These are phyloP conservation scores for Polygonum aviculare DNA, from an alignment of 148 eudicot genomes.

Conservation along the genomic window DNA sequence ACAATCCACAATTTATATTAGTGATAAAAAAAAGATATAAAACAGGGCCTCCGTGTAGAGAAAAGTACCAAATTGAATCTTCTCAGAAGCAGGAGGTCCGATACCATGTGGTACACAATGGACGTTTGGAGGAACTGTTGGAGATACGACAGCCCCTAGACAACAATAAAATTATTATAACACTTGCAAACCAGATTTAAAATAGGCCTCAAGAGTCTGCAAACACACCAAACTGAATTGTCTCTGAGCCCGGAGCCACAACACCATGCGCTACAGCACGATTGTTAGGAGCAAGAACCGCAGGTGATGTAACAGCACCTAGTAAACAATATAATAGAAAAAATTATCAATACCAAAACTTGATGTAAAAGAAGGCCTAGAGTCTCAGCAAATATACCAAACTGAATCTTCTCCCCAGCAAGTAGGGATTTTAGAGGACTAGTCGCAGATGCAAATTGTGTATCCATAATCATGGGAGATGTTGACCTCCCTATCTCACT, in stretches of 20 bases:
- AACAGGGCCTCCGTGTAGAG: not conserved
- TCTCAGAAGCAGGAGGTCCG: slow-evolving; percentile 26
- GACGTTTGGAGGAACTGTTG: slow-evolving; percentile 1
- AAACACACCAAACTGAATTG: slow-evolving; percentile 8
- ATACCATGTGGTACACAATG: not conserved
- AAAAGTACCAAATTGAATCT: slow-evolving; percentile 82
- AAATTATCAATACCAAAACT: not conserved
- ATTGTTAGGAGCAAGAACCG: slow-evolving; percentile 54
- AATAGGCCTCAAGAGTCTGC: not conserved
- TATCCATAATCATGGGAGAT: slow-evolving; percentile 41
- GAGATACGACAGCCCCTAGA: slow-evolving; percentile 1
- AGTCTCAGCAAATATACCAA: slow-evolving; percentile 40
- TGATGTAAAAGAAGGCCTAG: not conserved
- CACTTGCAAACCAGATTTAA: not conserved
- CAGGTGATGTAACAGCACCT: slow-evolving; percentile 96
- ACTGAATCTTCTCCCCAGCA: slow-evolving; percentile 97
- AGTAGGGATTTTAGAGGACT: slow-evolving; percentile 84
- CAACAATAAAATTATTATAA: not conserved
- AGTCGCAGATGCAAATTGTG: slow-evolving; percentile 45
- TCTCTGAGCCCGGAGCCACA: slow-evolving; percentile 37
- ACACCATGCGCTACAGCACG: slow-evolving; percentile 48
- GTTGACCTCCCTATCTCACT: slow-evolving; percentile 44
- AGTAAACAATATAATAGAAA: slow-evolving; percentile 6
- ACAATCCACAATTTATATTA: not conserved
- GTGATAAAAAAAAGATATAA: not conserved